Conservation (phyloP, 1,139 yeast species). For the Geotrichum europaeum region DNA sequence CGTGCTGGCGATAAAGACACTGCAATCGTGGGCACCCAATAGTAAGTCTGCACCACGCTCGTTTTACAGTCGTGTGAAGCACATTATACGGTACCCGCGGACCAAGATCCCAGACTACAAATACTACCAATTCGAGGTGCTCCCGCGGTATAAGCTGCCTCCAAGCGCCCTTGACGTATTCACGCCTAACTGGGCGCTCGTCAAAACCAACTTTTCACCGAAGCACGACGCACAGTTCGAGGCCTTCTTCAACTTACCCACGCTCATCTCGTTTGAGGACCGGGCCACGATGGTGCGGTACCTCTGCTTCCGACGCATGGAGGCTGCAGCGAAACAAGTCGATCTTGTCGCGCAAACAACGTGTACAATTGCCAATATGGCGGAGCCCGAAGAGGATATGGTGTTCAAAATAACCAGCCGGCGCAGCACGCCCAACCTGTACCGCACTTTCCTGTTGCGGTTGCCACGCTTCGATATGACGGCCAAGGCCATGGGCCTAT, state of each 20-base stretch:
- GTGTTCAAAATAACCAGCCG: background rate
- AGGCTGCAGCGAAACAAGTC: background rate
- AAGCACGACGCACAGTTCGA: background rate
- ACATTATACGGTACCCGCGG: background rate
- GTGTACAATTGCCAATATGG: background rate
- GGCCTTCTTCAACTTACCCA: background rate
- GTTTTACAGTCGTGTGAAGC: background rate
- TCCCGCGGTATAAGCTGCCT: slow-evolving; percentile 3
- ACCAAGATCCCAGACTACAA: background rate
- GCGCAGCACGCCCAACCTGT: background rate
- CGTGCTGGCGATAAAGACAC: slow-evolving; percentile 2
- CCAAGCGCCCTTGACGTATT: slow-evolving; percentile 5
- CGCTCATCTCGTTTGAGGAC: background rate
- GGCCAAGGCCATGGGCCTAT: background rate
- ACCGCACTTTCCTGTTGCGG: background rate
- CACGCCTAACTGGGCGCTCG: background rate
- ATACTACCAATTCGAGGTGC: background rate
- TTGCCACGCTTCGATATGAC: background rate
- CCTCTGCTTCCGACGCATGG: slow-evolving; percentile 3
- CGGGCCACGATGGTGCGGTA: background rate
- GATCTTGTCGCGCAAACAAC: background rate
- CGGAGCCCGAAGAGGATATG: background rate
- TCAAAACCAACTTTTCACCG: background rate
- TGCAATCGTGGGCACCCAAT: slow-evolving; percentile 8
- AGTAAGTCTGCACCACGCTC: slow-evolving; percentile 4